Conservation (phyloP, 2,329 filamentous ascomycete genomes). For the Xylariales sp. region DNA sequence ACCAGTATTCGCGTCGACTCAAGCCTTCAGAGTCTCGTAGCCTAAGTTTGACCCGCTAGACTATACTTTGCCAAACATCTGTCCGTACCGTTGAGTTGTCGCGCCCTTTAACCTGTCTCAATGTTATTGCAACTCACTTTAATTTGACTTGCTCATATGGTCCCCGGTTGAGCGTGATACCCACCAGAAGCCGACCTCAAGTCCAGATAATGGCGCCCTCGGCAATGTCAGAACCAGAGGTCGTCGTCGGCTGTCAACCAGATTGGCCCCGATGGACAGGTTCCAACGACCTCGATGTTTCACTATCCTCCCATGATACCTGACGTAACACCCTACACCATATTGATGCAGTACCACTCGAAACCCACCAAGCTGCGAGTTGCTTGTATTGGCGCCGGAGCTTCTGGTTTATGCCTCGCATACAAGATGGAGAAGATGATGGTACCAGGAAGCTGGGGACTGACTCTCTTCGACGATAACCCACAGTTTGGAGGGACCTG, state of each 20-base stretch:
- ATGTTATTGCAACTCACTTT: too few relatives aligned
- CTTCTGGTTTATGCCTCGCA: slow-evolving; percentile 23
- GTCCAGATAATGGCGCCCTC: background rate
- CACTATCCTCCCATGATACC: slow-evolving; percentile 19
- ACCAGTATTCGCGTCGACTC: too few relatives aligned
- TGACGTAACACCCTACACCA: slow-evolving; percentile 19
- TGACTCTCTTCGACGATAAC: slow-evolving; percentile 30
- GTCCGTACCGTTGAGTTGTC: too few relatives aligned
- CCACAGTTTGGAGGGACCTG: slow-evolving; percentile 23
- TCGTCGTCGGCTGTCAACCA: slow-evolving; percentile 3
- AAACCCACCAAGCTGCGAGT: slow-evolving; percentile 29
- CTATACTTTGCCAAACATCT: too few relatives aligned
- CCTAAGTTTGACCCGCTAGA: too few relatives aligned
- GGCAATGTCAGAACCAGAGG: background rate
- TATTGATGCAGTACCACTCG: slow-evolving; percentile 30
- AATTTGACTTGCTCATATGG: too few relatives aligned
- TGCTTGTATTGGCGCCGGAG: slow-evolving; percentile 26
- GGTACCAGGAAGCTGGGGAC: slow-evolving; percentile 23
- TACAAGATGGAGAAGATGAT: slow-evolving; percentile 26
- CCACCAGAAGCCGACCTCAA: too few relatives aligned
- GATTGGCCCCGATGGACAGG: slow-evolving; percentile 4
- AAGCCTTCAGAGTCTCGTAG: too few relatives aligned
- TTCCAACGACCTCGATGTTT: slow-evolving; percentile 12
- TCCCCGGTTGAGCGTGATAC: too few relatives aligned
- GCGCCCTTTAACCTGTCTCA: too few relatives aligned